phyloP scores from a whole-genome alignment of 805 yeast genomes.

The Myxozyma melibiosi region DNA sequence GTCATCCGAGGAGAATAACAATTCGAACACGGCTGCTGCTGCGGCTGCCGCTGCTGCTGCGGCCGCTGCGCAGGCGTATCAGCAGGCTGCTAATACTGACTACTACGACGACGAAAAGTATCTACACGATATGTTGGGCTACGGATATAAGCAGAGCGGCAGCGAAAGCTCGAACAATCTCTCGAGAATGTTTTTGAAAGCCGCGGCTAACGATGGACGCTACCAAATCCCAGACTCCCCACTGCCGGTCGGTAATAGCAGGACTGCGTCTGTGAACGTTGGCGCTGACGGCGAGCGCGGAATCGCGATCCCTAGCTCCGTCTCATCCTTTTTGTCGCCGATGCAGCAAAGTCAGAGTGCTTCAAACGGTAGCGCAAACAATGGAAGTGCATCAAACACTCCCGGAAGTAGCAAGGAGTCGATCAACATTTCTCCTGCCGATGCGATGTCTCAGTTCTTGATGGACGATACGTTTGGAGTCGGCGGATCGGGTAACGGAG shows the following conservation, averaged over 20 bases:
- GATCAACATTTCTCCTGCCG: slow-evolving; percentile 31
- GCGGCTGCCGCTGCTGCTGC: slow-evolving; percentile 25
- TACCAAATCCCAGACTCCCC: slow-evolving; percentile 33
- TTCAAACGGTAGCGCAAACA: background rate
- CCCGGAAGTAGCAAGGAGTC: slow-evolving; percentile 14
- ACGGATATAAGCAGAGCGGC: slow-evolving; percentile 25
- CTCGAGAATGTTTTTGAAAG: slow-evolving; percentile 32
- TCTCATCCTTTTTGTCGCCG: slow-evolving; percentile 11
- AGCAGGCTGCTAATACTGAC: slow-evolving; percentile 24
- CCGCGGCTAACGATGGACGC: slow-evolving; percentile 33
- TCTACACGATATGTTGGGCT: slow-evolving; percentile 29
- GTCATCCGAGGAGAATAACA: slow-evolving; percentile 8
- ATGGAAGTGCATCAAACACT: slow-evolving; percentile 5
- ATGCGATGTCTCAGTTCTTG: slow-evolving; percentile 33
- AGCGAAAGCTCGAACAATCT: slow-evolving; percentile 21
- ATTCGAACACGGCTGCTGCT: slow-evolving; percentile 9
- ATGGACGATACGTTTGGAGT: slow-evolving; percentile 33
- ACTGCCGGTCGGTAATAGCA: background rate
- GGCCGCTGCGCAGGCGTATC: slow-evolving; percentile 20
- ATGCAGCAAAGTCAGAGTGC: background rate
- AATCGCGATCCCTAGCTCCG: slow-evolving; percentile 20
- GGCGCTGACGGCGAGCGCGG: slow-evolving; percentile 22
- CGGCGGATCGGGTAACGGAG: slow-evolving; percentile 20
- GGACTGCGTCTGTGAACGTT: slow-evolving; percentile 8
- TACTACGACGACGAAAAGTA: slow-evolving; percentile 33